These are phyloP conservation scores for Diospyros kaki DNA, from an alignment of 148 eudicot genomes.

Conservation along the genomic window DNA sequence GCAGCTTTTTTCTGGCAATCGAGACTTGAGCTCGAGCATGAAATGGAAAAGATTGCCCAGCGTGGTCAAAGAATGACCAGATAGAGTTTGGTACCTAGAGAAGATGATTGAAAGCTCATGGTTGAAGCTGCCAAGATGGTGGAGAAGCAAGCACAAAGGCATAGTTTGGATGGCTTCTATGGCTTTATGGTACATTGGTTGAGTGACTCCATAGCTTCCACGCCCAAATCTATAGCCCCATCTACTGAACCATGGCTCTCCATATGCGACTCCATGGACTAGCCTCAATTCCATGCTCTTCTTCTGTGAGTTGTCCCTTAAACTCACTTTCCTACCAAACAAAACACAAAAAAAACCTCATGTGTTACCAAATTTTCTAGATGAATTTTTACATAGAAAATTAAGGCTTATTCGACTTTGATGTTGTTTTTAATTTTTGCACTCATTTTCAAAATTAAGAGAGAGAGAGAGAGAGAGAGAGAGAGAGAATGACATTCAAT, in stretches of 20 bases:
- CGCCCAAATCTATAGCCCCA: conserved; percentile 87
- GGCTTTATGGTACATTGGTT: conserved; percentile 67
- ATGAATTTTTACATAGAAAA: no score
- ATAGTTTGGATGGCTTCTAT: conserved; percentile 69
- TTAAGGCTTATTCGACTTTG: no score
- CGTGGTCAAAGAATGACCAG: conserved; percentile 65
- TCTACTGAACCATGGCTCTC: conserved; percentile 77
- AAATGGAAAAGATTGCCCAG: conserved; percentile 62
- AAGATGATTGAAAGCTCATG: conserved; percentile 47
- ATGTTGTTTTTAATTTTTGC: no score
- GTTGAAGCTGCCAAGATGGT: conserved; percentile 35
- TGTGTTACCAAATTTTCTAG: no score
- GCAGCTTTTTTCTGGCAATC: conserved; percentile 53
- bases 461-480: no score
- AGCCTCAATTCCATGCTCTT: conserved; percentile 87
- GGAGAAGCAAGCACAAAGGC: conserved; percentile 60
- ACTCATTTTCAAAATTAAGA: no score
- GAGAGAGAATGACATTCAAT: no score
- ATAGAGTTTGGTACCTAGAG: conserved; percentile 68
- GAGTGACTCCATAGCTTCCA: conserved; percentile 80
- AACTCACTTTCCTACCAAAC: conserved; percentile 76
- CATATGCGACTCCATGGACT: conserved; percentile 73
- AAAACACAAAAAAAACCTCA: background rate
- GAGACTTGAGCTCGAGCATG: conserved; percentile 69
- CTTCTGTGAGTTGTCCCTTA: conserved; percentile 63